These are phyloP conservation scores for Phytopythium cucurbitacearum DNA, from an alignment of 352 stramenopile species.

Conservation along the genomic window DNA sequence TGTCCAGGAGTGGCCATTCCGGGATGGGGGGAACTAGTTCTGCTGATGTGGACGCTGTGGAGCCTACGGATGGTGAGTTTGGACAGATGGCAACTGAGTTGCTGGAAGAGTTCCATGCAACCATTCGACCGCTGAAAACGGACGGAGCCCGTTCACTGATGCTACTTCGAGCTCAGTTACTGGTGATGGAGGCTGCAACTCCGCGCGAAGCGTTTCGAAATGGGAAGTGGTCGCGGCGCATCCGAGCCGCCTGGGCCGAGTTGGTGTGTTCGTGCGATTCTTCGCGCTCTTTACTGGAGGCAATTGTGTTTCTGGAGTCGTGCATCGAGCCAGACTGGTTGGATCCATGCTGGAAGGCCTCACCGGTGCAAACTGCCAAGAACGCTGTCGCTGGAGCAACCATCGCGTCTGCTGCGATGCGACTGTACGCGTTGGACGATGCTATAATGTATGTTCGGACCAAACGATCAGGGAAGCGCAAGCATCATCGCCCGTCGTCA, in stretches of 20 bases:
- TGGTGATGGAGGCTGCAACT: conserved; percentile 69
- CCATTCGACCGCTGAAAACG: conserved; percentile 42
- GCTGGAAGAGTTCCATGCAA: conserved; percentile 46
- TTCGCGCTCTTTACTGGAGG: conserved; percentile 46
- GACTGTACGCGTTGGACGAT: conserved; percentile 74
- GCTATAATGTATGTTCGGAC: conserved; percentile 65
- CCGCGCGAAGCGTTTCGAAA: conserved; percentile 76
- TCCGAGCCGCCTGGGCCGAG: conserved; percentile 76
- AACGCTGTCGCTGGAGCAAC: conserved; percentile 53
- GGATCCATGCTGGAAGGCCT: conserved; percentile 70
- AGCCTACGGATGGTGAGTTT: conserved; percentile 67
- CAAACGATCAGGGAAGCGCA: conserved; percentile 54
- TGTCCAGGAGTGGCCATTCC: conserved; percentile 21
- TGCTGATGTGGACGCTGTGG: conserved; percentile 16
- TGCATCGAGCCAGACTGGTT: conserved; percentile 76
- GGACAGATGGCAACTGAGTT: conserved; percentile 69
- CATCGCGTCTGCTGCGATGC: conserved; percentile 69
- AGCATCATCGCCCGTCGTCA: conserved; percentile 18
- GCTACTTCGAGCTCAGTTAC: conserved; percentile 59
- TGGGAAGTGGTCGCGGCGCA: conserved; percentile 53
- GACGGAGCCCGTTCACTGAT: conserved; percentile 34
- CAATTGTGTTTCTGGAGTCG: conserved; percentile 67
- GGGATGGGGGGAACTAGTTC: conserved; percentile 10
- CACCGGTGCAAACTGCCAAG: conserved; percentile 54
- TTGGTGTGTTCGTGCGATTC: conserved; percentile 60